Evolutionary conservation across 768 basidiomycete genomes (phyloP).

Genomic region (Leccinellum albellum): DNA sequence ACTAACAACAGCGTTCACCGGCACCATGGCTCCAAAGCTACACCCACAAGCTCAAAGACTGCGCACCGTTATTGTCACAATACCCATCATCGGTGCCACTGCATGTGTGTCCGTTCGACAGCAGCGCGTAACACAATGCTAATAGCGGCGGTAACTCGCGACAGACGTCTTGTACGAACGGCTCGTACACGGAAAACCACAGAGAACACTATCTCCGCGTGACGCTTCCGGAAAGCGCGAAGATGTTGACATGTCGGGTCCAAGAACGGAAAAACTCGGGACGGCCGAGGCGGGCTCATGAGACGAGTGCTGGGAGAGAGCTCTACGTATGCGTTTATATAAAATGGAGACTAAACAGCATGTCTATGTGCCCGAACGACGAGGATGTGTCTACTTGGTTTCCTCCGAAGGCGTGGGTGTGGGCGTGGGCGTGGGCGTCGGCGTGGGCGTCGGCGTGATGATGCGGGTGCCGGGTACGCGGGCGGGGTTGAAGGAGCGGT

Average conservation of each 20-base stretch:
- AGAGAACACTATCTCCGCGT: conserved; percentile 35
- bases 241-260: conserved; percentile 2
- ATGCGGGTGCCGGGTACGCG: conserved; percentile 82
- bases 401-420: conserved; percentile 9
- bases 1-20: too few relatives aligned
- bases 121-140: conserved; percentile 1
- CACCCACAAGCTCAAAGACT: conserved; percentile 44
- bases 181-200: conserved; percentile 50
- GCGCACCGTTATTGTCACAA: conserved; percentile 55
- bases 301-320: background rate
- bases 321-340: background rate
- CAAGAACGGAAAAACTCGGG: conserved; percentile 19
- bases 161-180: conserved; percentile 68
- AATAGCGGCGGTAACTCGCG: background rate
- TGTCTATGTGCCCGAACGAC: conserved; percentile 3
- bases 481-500: conserved; percentile 89
- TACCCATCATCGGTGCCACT: conserved; percentile 63
- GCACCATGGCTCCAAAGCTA: conserved; percentile 31
- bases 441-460: conserved; percentile 35
- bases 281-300: conserved; percentile 5
- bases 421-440: background rate
- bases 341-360: conserved; percentile 24
- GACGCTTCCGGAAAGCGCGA: conserved; percentile 4
- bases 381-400: conserved; percentile 18
- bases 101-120: conserved; percentile 44